These are phyloP conservation scores for Mycena belliarum DNA, from an alignment of 768 basidiomycete species.

Conservation along the genomic window DNA sequence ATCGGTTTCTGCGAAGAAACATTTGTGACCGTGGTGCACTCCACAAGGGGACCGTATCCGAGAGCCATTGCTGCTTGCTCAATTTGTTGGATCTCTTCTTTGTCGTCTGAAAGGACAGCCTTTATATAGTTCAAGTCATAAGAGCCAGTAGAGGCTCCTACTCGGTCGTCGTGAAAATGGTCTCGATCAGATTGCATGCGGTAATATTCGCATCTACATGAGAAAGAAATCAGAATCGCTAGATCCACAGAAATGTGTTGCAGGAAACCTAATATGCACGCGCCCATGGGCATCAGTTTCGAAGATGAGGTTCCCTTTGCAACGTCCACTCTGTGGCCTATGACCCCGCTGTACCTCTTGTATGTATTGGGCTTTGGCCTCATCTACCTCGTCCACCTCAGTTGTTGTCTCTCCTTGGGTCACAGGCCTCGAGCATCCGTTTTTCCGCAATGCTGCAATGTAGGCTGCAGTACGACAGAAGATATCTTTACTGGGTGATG, in stretches of 20 bases:
- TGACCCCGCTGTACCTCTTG: no score
- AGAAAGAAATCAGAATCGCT: background rate
- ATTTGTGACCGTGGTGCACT: background rate
- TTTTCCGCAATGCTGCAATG: background rate
- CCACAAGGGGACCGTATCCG: background rate
- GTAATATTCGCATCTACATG: constrained; percentile 4
- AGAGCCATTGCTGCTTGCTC: background rate
- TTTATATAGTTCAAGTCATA: background rate
- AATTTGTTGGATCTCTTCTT: background rate
- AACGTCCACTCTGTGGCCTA: no score
- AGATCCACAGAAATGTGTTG: no score
- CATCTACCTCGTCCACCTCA: background rate
- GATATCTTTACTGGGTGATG: background rate
- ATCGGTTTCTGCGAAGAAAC: background rate
- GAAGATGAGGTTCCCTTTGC: no score
- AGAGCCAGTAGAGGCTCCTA: no score
- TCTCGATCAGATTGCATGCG: background rate
- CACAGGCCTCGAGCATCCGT: background rate
- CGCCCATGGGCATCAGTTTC: no score
- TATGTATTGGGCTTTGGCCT: no score
- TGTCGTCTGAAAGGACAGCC: background rate
- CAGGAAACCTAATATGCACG: background rate
- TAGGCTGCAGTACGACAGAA: background rate
- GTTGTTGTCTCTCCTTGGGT: background rate
- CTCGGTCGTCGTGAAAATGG: no score